A percentile compares a stretch with the other conserved stretches of the same genome.
phyloP scores from a whole-genome alignment of 1,284 basidiomycete species.

The Cutaneotrichosporon cutaneum region DNA sequence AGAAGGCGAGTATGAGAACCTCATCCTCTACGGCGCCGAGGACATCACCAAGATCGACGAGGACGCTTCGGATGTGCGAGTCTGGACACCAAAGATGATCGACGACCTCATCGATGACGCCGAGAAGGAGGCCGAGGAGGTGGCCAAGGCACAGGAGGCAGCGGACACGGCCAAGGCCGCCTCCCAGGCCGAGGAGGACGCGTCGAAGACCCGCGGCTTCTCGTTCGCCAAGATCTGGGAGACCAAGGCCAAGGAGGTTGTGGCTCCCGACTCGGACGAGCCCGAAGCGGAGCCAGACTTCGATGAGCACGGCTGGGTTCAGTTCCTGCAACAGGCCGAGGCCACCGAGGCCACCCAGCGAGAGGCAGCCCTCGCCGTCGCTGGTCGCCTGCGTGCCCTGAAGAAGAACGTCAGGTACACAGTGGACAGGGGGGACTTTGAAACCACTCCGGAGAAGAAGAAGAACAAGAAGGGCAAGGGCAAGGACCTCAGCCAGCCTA shows the following conservation, averaged over 20 bases:
- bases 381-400: constrained; percentile 7
- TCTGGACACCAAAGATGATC: constrained; percentile 72
- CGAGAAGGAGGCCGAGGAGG: constrained; percentile 64
- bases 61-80: constrained; percentile 30
- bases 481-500: not conserved
- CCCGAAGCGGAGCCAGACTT: constrained; percentile 55
- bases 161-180: constrained; percentile 39
- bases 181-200: constrained; percentile 20
- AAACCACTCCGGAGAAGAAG: not conserved
- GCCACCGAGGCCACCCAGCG: not conserved
- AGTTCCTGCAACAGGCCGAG: constrained; percentile 32
- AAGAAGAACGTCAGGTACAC: constrained; percentile 13
- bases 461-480: constrained; percentile 17
- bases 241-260: constrained; percentile 66
- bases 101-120: constrained; percentile 79
- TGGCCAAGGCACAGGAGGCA: constrained; percentile 51
- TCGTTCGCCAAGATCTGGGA: constrained; percentile 86
- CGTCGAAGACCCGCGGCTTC: constrained; percentile 58
- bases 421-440: constrained; percentile 2
- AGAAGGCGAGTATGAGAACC: constrained; percentile 69
- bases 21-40: constrained; percentile 77
- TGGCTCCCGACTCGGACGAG: constrained; percentile 62
- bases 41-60: constrained; percentile 67
- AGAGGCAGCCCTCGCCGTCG: constrained; percentile 1
- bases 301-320: constrained; percentile 67